Evolutionary conservation across 768 basidiomycete genomes (phyloP), one percentile per base, ranked within the genome.

Genomic region (Rhodotorula diobovata): DNA sequence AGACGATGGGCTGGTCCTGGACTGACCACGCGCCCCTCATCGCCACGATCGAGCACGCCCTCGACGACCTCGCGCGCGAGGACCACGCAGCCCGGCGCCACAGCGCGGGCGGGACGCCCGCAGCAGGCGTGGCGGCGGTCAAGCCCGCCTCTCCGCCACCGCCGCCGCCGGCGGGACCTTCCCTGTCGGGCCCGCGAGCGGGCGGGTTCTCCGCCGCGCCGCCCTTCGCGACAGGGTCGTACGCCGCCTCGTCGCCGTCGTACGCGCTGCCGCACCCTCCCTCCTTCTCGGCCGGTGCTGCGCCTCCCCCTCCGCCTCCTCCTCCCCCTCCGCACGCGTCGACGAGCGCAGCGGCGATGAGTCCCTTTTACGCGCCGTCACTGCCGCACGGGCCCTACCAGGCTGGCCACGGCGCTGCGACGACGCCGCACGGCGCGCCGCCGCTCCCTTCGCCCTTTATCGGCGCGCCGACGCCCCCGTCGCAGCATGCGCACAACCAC

Each of bases 1-100:
- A 68, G 54, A 68, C 67, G 48, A 71, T 71, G 70, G 73, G 70
- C 8, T 74, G 73, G 73, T 61, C 62, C 34, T 74, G 66, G 66
- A 61, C 63, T 10, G 69, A 70, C 69, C 7, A 45, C 48, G 57
- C 15, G 12, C 28, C 48, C 28, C 63, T 71, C 32, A 46, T 70
- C 32, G 0, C 48, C 12, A 32, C 60, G 0, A 51, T 74, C 55
- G 73, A 74, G 18, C 18, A 30, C n/a, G 59, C 62, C 0, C 66
- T 74, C 34, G 62, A 28, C 51, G 59, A 60, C 9, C 30, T 45
- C 23, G 37, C 46, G 34, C 45, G 60, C 28, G 48, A 50, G 23
- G 62, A n/a, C 12, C 25, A 55, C 18, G 32, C 14, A 8, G 53
- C 32, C 6, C 1, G n/a, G 28, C 12, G 32, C 18, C 10, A 34